These are phyloP conservation scores for Thamnidium elegans DNA, from an alignment of 192 early-diverging fungal species.

Conservation along the genomic window DNA sequence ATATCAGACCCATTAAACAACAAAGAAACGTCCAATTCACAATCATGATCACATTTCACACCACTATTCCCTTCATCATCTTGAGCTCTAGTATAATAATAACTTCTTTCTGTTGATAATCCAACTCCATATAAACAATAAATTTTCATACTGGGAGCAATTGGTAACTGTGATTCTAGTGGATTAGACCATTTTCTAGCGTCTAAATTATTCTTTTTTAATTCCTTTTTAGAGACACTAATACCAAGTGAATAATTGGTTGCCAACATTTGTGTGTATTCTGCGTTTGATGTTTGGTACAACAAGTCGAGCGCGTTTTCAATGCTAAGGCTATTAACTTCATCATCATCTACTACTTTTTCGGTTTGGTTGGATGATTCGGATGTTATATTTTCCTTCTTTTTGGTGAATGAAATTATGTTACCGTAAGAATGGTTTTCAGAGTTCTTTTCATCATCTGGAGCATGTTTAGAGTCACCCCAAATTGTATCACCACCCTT, in stretches of 20 bases:
- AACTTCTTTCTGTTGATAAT: slow-evolving; percentile 75
- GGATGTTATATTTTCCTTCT: neutral
- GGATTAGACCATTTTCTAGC: slow-evolving; percentile 78
- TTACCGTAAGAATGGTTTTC: slow-evolving; percentile 47
- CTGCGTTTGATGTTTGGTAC: neutral
- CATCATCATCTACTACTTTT: slow-evolving; percentile 19
- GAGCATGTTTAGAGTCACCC: slow-evolving; percentile 64
- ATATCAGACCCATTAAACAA: slow-evolving; percentile 13
- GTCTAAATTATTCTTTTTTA: slow-evolving; percentile 56
- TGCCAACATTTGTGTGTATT: slow-evolving; percentile 50
- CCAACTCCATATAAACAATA: slow-evolving; percentile 84
- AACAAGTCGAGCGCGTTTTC: slow-evolving; percentile 5
- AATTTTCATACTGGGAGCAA: slow-evolving; percentile 71
- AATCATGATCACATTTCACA: slow-evolving; percentile 13
- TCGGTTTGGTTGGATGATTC: neutral
- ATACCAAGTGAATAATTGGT: slow-evolving; percentile 68
- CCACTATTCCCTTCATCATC: slow-evolving; percentile 18
- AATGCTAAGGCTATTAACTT: slow-evolving; percentile 12
- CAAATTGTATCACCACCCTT: slow-evolving; percentile 82
- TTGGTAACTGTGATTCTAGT: slow-evolving; percentile 54
- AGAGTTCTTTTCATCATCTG: slow-evolving; percentile 63
- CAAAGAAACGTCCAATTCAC: neutral
- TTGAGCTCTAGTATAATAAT: slow-evolving; percentile 59
- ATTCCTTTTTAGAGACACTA: slow-evolving; percentile 52
- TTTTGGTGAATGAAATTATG: slow-evolving; percentile 49